Evolutionary conservation across 345 rosid genomes (phyloP).

Genomic region (Mangifera indica): DNA sequence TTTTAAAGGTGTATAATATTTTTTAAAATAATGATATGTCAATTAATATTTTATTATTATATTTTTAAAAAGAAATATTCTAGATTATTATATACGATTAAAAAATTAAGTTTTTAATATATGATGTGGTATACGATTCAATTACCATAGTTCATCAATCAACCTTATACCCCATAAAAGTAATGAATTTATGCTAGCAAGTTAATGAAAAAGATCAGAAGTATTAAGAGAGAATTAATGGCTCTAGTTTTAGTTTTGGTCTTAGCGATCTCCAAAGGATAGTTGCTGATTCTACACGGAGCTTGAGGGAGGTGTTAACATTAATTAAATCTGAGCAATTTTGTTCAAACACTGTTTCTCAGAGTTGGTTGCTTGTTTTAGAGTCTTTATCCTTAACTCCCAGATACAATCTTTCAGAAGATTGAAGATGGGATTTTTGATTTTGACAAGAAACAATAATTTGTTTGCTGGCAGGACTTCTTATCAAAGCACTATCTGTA

Average conservation of each 20-base stretch:
- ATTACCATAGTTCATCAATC: too few species aligned
- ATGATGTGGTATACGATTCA: too few species aligned
- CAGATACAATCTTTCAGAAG: slow-evolving; percentile 25
- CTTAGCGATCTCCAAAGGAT: slow-evolving; percentile 23
- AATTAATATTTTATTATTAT: too few species aligned
- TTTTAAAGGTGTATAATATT: too few species aligned
- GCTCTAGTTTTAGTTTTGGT: neutral
- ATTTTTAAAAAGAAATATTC: too few species aligned
- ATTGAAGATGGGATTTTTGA: slow-evolving; percentile 46
- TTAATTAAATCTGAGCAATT: slow-evolving; percentile 16
- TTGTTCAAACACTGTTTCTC: slow-evolving; percentile 34
- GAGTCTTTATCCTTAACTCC: too few species aligned
- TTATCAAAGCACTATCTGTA: slow-evolving; percentile 6
- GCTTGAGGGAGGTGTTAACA: slow-evolving; percentile 24
- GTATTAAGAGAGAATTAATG: too few species aligned
- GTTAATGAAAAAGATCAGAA: neutral
- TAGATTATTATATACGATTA: too few species aligned
- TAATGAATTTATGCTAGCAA: neutral
- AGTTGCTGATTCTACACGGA: slow-evolving; percentile 47
- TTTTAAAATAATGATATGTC: too few species aligned
- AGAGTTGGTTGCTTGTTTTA: too few species aligned
- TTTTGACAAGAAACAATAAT: slow-evolving; percentile 74
- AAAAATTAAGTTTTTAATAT: too few species aligned
- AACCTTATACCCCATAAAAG: too few species aligned
- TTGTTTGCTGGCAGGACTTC: slow-evolving; percentile 4